phyloP scores from a whole-genome alignment of 495 filamentous ascomycete genomes.

The Astrothelium macrocarpum region DNA sequence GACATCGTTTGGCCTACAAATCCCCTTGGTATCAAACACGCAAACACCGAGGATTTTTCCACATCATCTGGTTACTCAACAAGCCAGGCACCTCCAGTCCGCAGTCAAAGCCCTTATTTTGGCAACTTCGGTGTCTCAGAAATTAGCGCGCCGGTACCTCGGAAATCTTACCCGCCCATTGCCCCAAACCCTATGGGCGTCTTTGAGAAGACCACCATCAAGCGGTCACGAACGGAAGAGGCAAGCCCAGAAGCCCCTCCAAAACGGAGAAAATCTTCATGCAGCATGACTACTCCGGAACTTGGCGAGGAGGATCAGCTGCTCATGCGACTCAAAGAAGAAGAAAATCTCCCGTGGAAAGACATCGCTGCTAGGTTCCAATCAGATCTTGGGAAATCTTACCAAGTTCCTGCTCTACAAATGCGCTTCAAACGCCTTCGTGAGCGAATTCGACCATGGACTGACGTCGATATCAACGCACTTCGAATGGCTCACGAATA shows the following conservation, averaged over 20 bases:
- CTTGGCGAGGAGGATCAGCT: conserved; percentile 56
- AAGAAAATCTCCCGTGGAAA: conserved; percentile 61
- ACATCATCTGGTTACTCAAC: conserved; percentile 18
- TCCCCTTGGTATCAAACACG: conserved; percentile 29
- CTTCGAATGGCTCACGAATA: conserved; percentile 35
- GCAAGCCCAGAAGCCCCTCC: conserved; percentile 15
- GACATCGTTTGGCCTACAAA: conserved; percentile 24
- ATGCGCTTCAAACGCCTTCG: conserved; percentile 62
- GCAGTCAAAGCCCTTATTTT: conserved; percentile 14
- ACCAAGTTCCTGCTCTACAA: conserved; percentile 59
- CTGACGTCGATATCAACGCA: conserved; percentile 46
- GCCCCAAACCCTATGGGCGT: conserved; percentile 11
- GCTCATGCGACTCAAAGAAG: conserved; percentile 56
- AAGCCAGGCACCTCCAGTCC: conserved; percentile 14
- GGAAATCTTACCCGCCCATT: conserved; percentile 24
- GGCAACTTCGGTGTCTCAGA: conserved; percentile 21
- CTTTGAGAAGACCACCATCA: conserved; percentile 9
- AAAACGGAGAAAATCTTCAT: conserved; percentile 26
- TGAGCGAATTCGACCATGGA: conserved; percentile 56
- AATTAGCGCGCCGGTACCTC: conserved; percentile 27
- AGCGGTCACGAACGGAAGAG: conserved; percentile 28
- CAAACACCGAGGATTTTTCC: conserved; percentile 19
- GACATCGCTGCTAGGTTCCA: conserved; percentile 55
- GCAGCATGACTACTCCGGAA: conserved; percentile 24
- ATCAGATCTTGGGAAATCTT: conserved; percentile 52